Base-by-base conservation (phyloP, 2,329 filamentous ascomycete genomes). In the Westerdykella aurantiaca region DNA sequence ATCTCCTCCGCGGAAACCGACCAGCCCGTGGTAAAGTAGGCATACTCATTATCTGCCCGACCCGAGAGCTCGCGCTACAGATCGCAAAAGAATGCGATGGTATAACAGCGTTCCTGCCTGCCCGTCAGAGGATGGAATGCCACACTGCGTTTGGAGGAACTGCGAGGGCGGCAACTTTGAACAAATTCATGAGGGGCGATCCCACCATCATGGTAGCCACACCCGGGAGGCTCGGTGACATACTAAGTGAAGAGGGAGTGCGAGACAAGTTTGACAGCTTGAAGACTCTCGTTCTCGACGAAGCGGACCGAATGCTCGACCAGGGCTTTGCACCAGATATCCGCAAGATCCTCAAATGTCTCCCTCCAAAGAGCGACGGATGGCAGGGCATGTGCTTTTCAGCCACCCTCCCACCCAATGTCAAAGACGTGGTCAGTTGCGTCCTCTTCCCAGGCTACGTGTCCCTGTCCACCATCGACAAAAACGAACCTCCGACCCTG, bases 321-420 rank as follows among this genome's bases (percentile, higher is more conserved):
- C 62, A 72, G 41, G 77, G 78, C 18, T 80, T 80, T 51, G 64
- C 77, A 21, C 69, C 71, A 10, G 75, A 73, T 17, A 71, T 80
- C 43, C 73, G 72, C 52, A 66, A 72, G 39, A 77, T 80, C 29
- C 66, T 79, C 23, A 64, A 61, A 17, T 66, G 69, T 29, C 69
- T 80, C 37, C 77, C 77, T 9, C 65, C 71, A 6, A 79, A 78
- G 66, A 66, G 57, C 44, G 52, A 62, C 6, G 72, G 71, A 41
- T 72, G 71, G 69, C 71, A 74, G 48, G 74, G 74, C 42, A 73
- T 73, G 70, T 72, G 70, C 55, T 74, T 73, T 57, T 70, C 66
- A 10, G 71, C 71, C 3, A 74, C 71, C 2, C 60, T 73, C 25
- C 69, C 71, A 5, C 57, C 64, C n/a, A 67, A 69, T 44, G 69